These are phyloP conservation scores for Fraxinus paxiana DNA, from an alignment of 305 asterid genomes.

Conservation along the genomic window DNA sequence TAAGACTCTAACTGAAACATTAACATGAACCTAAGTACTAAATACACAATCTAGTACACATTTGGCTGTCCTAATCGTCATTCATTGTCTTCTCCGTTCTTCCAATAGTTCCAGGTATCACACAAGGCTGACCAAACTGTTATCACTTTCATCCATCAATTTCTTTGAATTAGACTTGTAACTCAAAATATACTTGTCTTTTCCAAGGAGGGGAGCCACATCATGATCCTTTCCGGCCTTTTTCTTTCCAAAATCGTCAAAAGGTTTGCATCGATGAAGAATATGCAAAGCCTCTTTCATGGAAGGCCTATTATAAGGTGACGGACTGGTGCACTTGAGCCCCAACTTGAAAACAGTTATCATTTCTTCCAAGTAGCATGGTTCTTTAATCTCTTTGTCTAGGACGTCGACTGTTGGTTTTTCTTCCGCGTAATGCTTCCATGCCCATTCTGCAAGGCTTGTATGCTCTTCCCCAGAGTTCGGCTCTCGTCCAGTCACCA, in stretches of 20 bases:
- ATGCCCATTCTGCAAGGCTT: constrained; percentile 92
- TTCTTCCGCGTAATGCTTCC: constrained; percentile 63
- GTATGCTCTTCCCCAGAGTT: constrained; percentile 60
- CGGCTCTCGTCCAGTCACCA: constrained; percentile 74
- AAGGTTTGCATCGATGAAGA: constrained; percentile 39
- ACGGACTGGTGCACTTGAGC: constrained; percentile 64
- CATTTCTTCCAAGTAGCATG: constrained; percentile 52
- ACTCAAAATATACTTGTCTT: constrained; percentile 36
- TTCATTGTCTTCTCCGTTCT: neutral
- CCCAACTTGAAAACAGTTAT: constrained; percentile 56
- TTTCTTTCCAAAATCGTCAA: constrained; percentile 22
- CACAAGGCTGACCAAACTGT: constrained; percentile 32
- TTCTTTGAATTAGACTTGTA: constrained; percentile 33
- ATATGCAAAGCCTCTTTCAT: constrained; percentile 75
- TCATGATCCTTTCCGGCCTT: constrained; percentile 35
- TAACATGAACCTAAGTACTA: neutral
- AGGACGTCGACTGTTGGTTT: constrained; percentile 33
- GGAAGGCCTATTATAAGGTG: constrained; percentile 69
- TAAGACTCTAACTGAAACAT: neutral
- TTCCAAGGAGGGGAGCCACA: constrained; percentile 55
- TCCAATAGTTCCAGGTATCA: neutral
- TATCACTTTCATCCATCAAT: constrained; percentile 30
- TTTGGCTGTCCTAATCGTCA: neutral
- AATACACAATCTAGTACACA: neutral
- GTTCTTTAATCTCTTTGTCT: constrained; percentile 53